Base-by-base conservation (phyloP, 2,329 filamentous ascomycete species). In the Fusarium praegraminearum region DNA sequence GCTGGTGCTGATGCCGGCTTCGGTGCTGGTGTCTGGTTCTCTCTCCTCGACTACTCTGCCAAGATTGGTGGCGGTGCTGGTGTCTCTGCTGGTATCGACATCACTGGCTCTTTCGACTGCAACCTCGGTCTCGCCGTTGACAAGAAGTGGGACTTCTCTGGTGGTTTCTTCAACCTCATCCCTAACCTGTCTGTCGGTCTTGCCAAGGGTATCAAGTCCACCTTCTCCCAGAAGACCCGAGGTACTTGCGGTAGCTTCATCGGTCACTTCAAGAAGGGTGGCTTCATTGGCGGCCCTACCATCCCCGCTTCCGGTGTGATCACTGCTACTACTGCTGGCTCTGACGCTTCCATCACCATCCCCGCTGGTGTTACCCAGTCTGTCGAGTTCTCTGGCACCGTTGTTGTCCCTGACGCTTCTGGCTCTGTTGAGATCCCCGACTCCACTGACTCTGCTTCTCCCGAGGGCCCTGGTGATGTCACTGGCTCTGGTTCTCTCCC, bases 1-100 rank as follows among this genome's bases (percentile, higher is more conserved):
- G 59, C 44, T 22, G 82, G 80, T 28, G 78, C 61, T n/a, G 82
- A 80, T 35, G 78, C 83, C 43, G 65, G 65, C 22, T 69, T 69
- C 32, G 80, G 81, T 63, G 71, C 83, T 20, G 79, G 78, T 57
- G 77, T 87, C 45, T 87, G 80, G 73, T 82, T 83, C 62, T 84
- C 88, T 76, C 74, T 89, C 10, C 80, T 86, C 16, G 83, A 88
- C 70, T 86, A 87, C 74, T 79, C 82, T 58, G 78, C 80, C 64
- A 75, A 78, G 54, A 78, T 84, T 62, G 80, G 79, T 50, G 75
- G 72, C 28, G 77, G 77, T 10, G 73, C 73, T 13, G 78, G 77
- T 8, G 73, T 72, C 12, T 53, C 67, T 36, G 83, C 82, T 75
- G 79, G 76, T 41, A 66, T 84, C 11, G 67, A 71, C 35, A 51